Conservation (phyloP, 805 yeast genomes). For the Sugiyamaella americana region DNA sequence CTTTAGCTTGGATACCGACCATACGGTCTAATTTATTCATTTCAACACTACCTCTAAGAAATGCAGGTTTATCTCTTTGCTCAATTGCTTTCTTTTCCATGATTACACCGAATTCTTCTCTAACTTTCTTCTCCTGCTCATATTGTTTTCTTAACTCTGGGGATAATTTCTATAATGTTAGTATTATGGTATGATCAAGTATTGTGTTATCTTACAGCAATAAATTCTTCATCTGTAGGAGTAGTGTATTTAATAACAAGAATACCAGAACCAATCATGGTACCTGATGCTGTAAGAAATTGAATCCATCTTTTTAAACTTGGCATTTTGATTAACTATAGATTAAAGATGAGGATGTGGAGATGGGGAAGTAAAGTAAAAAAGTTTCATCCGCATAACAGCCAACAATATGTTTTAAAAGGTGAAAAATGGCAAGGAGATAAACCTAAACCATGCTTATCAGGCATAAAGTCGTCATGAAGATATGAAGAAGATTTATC, state of each 20-base stretch:
- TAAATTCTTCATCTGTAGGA: conserved; percentile 78
- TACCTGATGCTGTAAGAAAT: conserved; percentile 49
- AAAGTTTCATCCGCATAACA: too few relatives aligned
- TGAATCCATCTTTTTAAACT: conserved; percentile 12
- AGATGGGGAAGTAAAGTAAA: too few relatives aligned
- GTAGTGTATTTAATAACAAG: conserved; percentile 64
- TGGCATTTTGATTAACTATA: too few relatives aligned
- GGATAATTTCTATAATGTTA: conserved; percentile 13
- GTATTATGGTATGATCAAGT: too few relatives aligned
- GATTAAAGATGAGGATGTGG: too few relatives aligned
- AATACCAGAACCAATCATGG: conserved; percentile 67
- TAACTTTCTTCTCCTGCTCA: conserved; percentile 17
- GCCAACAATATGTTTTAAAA: too few relatives aligned
- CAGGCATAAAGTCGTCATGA: too few relatives aligned
- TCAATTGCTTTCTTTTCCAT: conserved; percentile 21
- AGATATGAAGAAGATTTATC: too few relatives aligned
- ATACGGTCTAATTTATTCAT: conserved; percentile 25
- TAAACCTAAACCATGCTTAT: too few relatives aligned
- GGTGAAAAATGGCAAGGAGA: too few relatives aligned
- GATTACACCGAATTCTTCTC: conserved; percentile 18
- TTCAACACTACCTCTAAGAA: conserved; percentile 26
- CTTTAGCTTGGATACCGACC: conserved; percentile 24
- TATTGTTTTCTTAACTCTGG: conserved; percentile 80
- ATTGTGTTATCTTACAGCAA: conserved; percentile 35
- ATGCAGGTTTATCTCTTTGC: conserved; percentile 26